A percentile compares a stretch with the other conserved stretches of the same genome.
Evolutionary conservation across 2,329 filamentous ascomycete genomes (phyloP).

Genomic region (Sclerotinia spermophila): DNA sequence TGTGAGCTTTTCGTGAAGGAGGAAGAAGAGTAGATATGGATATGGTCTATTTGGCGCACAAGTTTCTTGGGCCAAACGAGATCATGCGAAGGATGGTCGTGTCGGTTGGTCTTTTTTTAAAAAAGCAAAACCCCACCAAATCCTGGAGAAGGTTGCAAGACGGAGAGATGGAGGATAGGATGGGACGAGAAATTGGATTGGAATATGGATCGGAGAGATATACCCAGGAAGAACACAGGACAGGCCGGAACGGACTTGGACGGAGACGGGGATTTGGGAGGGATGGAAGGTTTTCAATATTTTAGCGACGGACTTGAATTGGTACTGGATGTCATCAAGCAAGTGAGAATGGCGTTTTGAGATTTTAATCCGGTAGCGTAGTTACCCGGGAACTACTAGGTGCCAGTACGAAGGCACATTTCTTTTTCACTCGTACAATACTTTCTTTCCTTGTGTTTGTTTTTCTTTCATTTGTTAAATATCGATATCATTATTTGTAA

Average conservation of each 20-base stretch:
- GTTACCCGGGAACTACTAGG: not conserved
- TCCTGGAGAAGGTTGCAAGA: no score
- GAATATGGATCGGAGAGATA: not conserved
- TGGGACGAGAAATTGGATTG: not conserved
- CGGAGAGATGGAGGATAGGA: not conserved
- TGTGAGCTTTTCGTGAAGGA: constrained; percentile 66
- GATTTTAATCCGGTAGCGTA: not conserved
- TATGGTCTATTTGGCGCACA: not conserved
- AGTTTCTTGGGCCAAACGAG: not conserved
- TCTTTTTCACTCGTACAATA: not conserved
- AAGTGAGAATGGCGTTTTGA: constrained; percentile 3
- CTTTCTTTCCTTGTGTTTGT: not conserved
- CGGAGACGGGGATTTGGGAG: not conserved
- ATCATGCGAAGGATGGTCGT: not conserved
- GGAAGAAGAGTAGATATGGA: no score
- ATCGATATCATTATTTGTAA: not conserved
- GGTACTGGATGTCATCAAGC: not conserved
- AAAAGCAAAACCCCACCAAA: not conserved
- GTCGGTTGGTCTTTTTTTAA: not conserved
- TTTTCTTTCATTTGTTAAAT: constrained; percentile 1
- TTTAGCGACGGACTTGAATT: not conserved
- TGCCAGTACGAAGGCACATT: not conserved
- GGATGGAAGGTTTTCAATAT: not conserved
- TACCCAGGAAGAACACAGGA: not conserved
- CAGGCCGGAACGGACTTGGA: not conserved